phyloP scores from a whole-genome alignment of 768 basidiomycete species.

The Phaeotremella fagi region DNA sequence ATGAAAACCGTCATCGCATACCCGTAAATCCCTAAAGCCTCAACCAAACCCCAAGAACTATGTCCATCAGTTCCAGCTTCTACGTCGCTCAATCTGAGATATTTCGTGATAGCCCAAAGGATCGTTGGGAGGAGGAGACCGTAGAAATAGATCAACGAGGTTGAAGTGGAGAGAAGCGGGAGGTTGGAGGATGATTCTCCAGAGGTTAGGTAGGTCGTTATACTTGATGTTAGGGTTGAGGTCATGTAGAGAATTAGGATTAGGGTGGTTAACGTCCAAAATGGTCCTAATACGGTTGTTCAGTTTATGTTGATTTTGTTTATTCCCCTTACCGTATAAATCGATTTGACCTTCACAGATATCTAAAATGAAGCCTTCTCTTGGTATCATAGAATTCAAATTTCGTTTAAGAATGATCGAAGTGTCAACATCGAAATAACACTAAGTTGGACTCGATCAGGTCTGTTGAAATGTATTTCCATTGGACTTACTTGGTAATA shows the following conservation, averaged over 20 bases:
- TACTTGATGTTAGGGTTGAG: slow-evolving; percentile 83
- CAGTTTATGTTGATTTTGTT: slow-evolving; percentile 47
- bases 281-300: slow-evolving; percentile 76
- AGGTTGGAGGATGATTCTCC: slow-evolving; percentile 56
- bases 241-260: slow-evolving; percentile 89
- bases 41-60: slow-evolving; percentile 81
- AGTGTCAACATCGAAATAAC: slow-evolving; percentile 46
- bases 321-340: slow-evolving; percentile 41
- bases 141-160: slow-evolving; percentile 73
- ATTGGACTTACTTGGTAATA: slow-evolving; percentile 42
- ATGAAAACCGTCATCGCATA: slow-evolving; percentile 49
- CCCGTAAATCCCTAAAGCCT: slow-evolving; percentile 54
- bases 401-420: slow-evolving; percentile 36
- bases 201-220: slow-evolving; percentile 73
- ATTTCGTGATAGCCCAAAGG: slow-evolving; percentile 79
- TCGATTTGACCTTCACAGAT: slow-evolving; percentile 47
- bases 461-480: neutral
- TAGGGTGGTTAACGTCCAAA: slow-evolving; percentile 96
- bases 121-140: slow-evolving; percentile 73
- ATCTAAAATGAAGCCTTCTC: slow-evolving; percentile 40
- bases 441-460: slow-evolving; percentile 1
- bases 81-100: slow-evolving; percentile 55
- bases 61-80: slow-evolving; percentile 55
- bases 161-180: slow-evolving; percentile 72
- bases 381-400: slow-evolving; percentile 37